phyloP scores from a whole-genome alignment of 768 basidiomycete genomes.

The Phanerochaete sordida region DNA sequence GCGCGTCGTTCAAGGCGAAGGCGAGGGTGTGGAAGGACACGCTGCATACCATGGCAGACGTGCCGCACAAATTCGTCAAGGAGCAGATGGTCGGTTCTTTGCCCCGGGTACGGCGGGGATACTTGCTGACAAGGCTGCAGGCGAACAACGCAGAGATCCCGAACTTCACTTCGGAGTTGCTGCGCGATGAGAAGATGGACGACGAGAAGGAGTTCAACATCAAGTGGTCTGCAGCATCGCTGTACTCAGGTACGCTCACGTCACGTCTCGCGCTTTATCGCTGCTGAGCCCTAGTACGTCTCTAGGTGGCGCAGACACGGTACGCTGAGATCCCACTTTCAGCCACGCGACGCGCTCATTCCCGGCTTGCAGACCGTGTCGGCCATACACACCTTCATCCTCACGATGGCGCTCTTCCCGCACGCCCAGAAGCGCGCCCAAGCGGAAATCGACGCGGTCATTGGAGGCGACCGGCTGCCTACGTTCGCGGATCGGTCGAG shows the following conservation, averaged over 20 bases:
- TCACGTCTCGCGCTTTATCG: too few species aligned
- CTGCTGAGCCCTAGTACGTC: too few species aligned
- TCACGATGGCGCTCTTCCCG: constrained; percentile 16
- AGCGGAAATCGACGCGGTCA: constrained; percentile 16
- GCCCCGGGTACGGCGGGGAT: background rate
- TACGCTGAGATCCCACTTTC: constrained; percentile 13
- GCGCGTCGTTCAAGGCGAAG: constrained; percentile 18
- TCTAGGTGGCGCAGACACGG: constrained; percentile 35
- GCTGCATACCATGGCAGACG: constrained; percentile 14
- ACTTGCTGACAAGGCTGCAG: constrained; percentile 28
- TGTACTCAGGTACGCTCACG: constrained; percentile 19
- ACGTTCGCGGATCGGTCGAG: constrained; percentile 1
- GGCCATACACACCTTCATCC: background rate
- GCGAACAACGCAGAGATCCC: constrained; percentile 51
- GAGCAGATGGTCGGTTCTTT: constrained; percentile 28
- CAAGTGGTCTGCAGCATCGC: constrained; percentile 50
- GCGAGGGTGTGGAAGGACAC: background rate
- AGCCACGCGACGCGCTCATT: background rate
- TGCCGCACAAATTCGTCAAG: constrained; percentile 29
- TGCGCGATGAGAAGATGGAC: constrained; percentile 47
- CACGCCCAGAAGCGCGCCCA: constrained; percentile 15
- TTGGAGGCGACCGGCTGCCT: constrained; percentile 11
- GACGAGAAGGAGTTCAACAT: constrained; percentile 57
- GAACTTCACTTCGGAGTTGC: constrained; percentile 56
- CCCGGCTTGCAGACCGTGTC: constrained; percentile 6